A percentile compares a stretch with the other conserved stretches of the same genome.
These are phyloP conservation scores for Rhodotorula diobovata DNA, from an alignment of 768 basidiomycete species.

Conservation along the genomic window DNA sequence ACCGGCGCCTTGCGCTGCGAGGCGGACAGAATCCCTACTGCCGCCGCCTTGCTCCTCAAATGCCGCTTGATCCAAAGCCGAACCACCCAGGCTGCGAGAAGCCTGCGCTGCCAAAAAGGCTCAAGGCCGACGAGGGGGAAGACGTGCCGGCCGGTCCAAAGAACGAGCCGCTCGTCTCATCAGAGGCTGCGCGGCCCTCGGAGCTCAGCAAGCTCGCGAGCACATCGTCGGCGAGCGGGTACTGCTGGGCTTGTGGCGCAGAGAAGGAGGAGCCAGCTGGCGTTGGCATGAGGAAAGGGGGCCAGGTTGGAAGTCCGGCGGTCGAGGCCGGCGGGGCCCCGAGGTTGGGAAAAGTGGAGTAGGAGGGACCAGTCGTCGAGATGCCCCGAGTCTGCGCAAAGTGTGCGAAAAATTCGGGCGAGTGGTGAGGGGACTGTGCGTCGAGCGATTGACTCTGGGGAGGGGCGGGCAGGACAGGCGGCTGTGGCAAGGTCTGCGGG, in stretches of 20 bases:
- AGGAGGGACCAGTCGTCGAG: background rate
- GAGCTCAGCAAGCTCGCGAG: conserved; percentile 10
- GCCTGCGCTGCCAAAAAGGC: background rate
- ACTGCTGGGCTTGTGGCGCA: too few relatives aligned
- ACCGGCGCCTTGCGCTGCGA: too few relatives aligned
- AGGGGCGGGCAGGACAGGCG: background rate
- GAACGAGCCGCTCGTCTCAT: background rate
- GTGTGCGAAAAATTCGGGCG: background rate
- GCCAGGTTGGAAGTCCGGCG: background rate
- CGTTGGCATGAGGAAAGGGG: background rate
- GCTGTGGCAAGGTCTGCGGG: background rate
- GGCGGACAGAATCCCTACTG: too few relatives aligned
- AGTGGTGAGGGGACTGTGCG: background rate
- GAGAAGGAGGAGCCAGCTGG: too few relatives aligned
- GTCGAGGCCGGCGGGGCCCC: background rate
- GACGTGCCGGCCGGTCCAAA: too few relatives aligned
- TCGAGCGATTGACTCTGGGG: background rate
- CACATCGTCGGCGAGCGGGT: conserved; percentile 13
- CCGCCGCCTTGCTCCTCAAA: too few relatives aligned
- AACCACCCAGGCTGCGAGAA: too few relatives aligned
- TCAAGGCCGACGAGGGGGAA: background rate
- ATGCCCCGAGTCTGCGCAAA: background rate
- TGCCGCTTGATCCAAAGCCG: too few relatives aligned
- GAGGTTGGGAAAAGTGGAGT: background rate
- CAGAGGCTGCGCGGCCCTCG: background rate